Conservation (phyloP, 805 yeast genomes). For the Wickerhamiella cacticola region DNA sequence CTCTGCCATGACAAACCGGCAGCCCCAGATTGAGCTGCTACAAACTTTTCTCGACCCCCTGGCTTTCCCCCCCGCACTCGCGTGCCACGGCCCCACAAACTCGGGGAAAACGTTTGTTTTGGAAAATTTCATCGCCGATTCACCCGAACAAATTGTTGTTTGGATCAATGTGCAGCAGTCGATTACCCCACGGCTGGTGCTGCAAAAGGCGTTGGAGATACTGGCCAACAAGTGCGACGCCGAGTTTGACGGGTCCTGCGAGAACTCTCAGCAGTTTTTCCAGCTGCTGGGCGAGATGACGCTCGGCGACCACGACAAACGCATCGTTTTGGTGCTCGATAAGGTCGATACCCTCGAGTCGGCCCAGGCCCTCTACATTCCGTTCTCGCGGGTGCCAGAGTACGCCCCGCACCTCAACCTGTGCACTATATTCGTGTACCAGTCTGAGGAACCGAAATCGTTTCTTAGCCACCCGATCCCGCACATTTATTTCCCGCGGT, state of each 20-base stretch:
- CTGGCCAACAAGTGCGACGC: slow-evolving; percentile 29
- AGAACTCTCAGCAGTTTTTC: slow-evolving; percentile 35
- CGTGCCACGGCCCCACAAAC: slow-evolving; percentile 39
- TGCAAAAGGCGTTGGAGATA: slow-evolving; percentile 36
- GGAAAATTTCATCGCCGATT: slow-evolving; percentile 25
- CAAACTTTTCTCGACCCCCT: slow-evolving; percentile 26
- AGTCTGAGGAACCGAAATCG: slow-evolving; percentile 35
- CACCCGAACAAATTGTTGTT: slow-evolving; percentile 19
- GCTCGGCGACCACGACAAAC: slow-evolving; percentile 24
- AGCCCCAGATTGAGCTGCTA: slow-evolving; percentile 29
- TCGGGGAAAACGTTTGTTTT: slow-evolving; percentile 38
- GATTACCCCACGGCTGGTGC: slow-evolving; percentile 35
- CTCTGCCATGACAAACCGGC: neutral
- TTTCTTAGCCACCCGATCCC: slow-evolving; percentile 36
- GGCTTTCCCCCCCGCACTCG: slow-evolving; percentile 30
- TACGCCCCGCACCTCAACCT: slow-evolving; percentile 31
- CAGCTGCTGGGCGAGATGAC: slow-evolving; percentile 31
- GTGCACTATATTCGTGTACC: slow-evolving; percentile 33
- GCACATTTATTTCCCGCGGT: slow-evolving; percentile 35
- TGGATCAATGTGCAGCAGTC: slow-evolving; percentile 39
- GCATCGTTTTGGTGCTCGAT: slow-evolving; percentile 41
- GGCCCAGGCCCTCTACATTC: slow-evolving; percentile 31
- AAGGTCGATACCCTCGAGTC: slow-evolving; percentile 40
- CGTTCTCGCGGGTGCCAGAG: slow-evolving; percentile 35
- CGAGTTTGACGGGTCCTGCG: slow-evolving; percentile 26